These are phyloP conservation scores for Clavispora santaluciae DNA, from an alignment of 805 yeast species.

Conservation along the genomic window DNA sequence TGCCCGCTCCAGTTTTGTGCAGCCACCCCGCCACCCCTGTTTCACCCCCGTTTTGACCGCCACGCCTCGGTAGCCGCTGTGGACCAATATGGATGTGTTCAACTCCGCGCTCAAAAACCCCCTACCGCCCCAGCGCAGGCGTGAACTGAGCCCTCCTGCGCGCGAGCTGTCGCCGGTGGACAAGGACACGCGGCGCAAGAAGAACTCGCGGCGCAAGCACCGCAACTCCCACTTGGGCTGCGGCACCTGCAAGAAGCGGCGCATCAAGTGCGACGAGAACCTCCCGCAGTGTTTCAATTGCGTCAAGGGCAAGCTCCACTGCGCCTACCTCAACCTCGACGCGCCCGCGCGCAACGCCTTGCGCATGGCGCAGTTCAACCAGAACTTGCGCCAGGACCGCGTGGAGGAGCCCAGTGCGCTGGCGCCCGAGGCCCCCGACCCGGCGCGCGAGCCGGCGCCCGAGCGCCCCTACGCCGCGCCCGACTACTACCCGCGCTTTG, in stretches of 20 bases:
- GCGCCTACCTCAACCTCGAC: constrained; percentile 47
- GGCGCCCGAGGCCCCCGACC: not conserved
- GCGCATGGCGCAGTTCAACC: constrained; percentile 46
- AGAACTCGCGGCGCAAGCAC: constrained; percentile 53
- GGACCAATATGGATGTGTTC: constrained; percentile 18
- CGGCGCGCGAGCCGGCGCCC: not conserved
- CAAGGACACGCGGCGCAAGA: constrained; percentile 22
- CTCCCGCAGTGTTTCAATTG: constrained; percentile 59
- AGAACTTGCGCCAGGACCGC: constrained; percentile 24
- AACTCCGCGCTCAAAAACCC: constrained; percentile 31
- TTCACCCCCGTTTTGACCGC: not conserved
- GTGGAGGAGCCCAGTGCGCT: constrained; percentile 4
- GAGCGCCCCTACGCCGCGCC: not conserved
- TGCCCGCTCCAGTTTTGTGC: too few relatives aligned
- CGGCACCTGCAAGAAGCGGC: constrained; percentile 57
- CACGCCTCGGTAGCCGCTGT: not conserved
- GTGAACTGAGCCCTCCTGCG: constrained; percentile 2
- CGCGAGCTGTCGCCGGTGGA: constrained; percentile 10
- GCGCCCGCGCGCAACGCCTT: constrained; percentile 46
- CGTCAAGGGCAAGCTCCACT: constrained; percentile 40
- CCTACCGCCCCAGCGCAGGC: constrained; percentile 31
- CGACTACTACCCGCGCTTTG: not conserved
- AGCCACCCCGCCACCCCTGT: not conserved
- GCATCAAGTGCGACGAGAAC: constrained; percentile 62
- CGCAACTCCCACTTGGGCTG: constrained; percentile 74